Evolutionary conservation across 108 stramenopile species (phyloP), one percentile per base, ranked within the genome.

Genomic region (Cyclotella atomus): DNA sequence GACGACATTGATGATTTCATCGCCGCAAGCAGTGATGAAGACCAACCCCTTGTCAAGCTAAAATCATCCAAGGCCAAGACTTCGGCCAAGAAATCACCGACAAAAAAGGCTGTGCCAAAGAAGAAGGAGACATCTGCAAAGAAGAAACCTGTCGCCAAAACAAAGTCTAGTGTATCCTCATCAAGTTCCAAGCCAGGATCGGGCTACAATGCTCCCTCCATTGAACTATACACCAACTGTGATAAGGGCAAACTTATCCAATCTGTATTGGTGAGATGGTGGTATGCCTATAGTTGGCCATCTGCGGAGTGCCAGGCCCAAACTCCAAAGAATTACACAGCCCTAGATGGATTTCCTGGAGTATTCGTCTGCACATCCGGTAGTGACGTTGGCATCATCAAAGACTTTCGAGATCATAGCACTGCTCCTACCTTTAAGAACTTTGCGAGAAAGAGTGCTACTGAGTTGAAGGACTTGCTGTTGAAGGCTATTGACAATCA

Each of bases 271-370:
- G 84, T 83, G 63, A 90, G 97, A 53, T 98, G 97, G 97, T 98
- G 97, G 97, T 97, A 98, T 70, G 93, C 95, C 29, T 90, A 96
- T 50, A 53, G 85, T 55, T 97, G 96, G 96, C 96, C 94, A 17
- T 82, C 81, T 78, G 83, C 79, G 16, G 60, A 63, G 49, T 47
- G 69, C 85, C n/a, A 57, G 65, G 25, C 44, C 83, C 19, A n/a
- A n/a, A 84, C 90, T 27, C 96, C 96, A 0, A 52, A 71, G 38
- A 57, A 84, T 36, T 97, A 91, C 67, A 96, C 96, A 73, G 83
- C 91, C 28, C 81, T 98, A 50, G 96, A 97, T 65, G 97, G 97
- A 2, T 97, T 96, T 68, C 95, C 97, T 3, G 97, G 97, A 12
- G 94, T 98, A 6, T 98, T 83, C 76, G 83, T 98, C 29, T 92